Evolutionary conservation across 768 basidiomycete genomes (phyloP).

Genomic region (Suillus plorans): DNA sequence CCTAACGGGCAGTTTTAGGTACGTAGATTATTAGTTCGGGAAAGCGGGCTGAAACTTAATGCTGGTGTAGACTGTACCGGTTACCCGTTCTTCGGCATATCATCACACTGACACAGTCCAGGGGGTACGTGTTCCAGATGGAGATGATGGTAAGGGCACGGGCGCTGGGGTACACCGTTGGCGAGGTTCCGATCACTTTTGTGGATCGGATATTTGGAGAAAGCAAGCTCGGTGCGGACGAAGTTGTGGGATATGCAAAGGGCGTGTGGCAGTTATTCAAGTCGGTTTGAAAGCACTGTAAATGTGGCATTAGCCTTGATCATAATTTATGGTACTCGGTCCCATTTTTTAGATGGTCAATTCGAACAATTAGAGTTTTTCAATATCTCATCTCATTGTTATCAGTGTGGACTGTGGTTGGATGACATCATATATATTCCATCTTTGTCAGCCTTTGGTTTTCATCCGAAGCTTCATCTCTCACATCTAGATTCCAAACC

Average conservation of each 20-base stretch:
- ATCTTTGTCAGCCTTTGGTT: constrained; percentile 6
- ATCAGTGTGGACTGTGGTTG: background rate
- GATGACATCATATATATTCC: constrained; percentile 9
- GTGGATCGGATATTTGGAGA: constrained; percentile 93
- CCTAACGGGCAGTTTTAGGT: constrained; percentile 90
- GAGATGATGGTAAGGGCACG: constrained; percentile 95
- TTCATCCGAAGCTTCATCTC: background rate
- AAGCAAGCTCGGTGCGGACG: constrained; percentile 87
- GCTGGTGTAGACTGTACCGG: constrained; percentile 63
- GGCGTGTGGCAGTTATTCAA: constrained; percentile 83
- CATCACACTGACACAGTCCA: constrained; percentile 80
- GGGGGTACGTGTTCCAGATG: constrained; percentile 97
- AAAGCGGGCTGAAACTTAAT: constrained; percentile 3
- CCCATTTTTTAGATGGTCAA: background rate
- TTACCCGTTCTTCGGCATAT: constrained; percentile 75
- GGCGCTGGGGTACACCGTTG: constrained; percentile 79
- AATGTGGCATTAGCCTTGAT: background rate
- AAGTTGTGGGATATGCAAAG: constrained; percentile 83
- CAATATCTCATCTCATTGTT: background rate
- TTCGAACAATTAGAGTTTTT: background rate
- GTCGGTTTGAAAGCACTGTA: constrained; percentile 47
- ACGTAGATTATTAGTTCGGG: constrained; percentile 21
- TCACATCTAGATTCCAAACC: background rate
- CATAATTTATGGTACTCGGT: background rate
- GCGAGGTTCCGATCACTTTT: constrained; percentile 92